Conservation (phyloP, 78 protist species). For the Emiliania huxleyi region DNA sequence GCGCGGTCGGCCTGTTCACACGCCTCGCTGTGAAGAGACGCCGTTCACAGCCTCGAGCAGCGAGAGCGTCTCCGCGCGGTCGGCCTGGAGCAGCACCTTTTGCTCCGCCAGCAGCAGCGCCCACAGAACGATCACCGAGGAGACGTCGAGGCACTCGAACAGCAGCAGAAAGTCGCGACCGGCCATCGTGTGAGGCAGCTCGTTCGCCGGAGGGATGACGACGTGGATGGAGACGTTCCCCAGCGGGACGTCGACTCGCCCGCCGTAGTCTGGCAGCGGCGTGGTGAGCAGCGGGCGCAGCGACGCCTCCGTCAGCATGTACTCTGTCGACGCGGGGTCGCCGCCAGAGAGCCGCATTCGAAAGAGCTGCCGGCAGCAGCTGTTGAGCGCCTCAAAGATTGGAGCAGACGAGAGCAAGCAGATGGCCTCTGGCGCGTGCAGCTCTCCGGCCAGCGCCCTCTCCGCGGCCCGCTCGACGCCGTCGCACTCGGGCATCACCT, state of each 20-base stretch:
- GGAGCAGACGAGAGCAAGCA: neutral
- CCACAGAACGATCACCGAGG: neutral
- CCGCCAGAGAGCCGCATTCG: neutral
- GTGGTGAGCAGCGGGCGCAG: neutral
- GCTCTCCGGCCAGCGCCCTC: neutral
- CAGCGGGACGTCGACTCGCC: neutral
- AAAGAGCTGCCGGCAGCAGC: neutral
- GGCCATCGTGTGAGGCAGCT: neutral
- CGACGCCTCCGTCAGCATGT: neutral
- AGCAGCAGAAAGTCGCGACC: slow-evolving; percentile 5
- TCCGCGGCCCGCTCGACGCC: neutral
- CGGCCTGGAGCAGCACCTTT: slow-evolving; percentile 16
- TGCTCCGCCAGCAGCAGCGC: slow-evolving; percentile 33
- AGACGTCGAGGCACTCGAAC: neutral
- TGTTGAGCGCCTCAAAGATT: neutral
- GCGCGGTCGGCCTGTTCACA: no score
- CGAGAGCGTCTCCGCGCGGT: no score
- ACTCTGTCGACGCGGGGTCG: no score
- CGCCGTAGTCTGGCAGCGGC: neutral
- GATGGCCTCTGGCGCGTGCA: neutral
- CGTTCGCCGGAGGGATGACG: neutral
- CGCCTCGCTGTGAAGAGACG: no score
- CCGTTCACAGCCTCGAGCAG: no score
- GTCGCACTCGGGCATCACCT: neutral
- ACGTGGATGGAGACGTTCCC: neutral